Percentiles rank a stretch among this genome's conserved stretches.
phyloP scores from a whole-genome alignment of 148 eudicot species.

The Arctostaphylos glauca region DNA sequence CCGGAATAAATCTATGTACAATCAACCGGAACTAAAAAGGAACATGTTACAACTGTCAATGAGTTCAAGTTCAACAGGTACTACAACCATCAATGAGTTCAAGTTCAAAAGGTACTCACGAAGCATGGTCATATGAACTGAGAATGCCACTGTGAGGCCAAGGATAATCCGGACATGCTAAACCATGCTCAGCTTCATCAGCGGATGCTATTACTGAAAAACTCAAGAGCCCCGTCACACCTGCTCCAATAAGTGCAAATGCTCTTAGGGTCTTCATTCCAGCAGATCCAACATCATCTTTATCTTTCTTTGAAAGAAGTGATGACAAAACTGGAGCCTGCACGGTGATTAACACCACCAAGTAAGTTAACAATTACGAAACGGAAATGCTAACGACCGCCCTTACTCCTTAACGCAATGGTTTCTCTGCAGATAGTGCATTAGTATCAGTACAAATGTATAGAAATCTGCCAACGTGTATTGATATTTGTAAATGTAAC shows the following conservation, averaged over 20 bases:
- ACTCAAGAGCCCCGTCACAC: conserved; percentile 71
- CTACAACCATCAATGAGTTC: conserved; percentile 38
- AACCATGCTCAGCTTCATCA: conserved; percentile 96
- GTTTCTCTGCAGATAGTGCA: not conserved
- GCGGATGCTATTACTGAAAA: conserved; percentile 77
- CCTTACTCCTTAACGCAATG: not conserved
- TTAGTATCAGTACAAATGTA: not conserved
- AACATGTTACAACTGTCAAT: not conserved
- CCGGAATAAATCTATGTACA: not conserved
- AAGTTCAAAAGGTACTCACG: conserved; percentile 52
- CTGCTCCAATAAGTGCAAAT: conserved; percentile 82
- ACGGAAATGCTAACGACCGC: not conserved
- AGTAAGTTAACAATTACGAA: not conserved
- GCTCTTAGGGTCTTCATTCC: conserved; percentile 58
- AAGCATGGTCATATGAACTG: conserved; percentile 91
- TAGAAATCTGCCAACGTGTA: not conserved
- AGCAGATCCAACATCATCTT: conserved; percentile 51
- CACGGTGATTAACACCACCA: not conserved
- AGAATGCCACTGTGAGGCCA: conserved; percentile 97
- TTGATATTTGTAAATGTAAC: not conserved
- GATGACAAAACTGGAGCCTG: conserved; percentile 80
- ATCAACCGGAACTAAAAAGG: not conserved
- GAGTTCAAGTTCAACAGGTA: conserved; percentile 13
- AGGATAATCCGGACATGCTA: conserved; percentile 65
- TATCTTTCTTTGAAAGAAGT: conserved; percentile 52